These are phyloP conservation scores for Diutina sp. DNA, from an alignment of 1,139 yeast genomes.

Conservation along the genomic window DNA sequence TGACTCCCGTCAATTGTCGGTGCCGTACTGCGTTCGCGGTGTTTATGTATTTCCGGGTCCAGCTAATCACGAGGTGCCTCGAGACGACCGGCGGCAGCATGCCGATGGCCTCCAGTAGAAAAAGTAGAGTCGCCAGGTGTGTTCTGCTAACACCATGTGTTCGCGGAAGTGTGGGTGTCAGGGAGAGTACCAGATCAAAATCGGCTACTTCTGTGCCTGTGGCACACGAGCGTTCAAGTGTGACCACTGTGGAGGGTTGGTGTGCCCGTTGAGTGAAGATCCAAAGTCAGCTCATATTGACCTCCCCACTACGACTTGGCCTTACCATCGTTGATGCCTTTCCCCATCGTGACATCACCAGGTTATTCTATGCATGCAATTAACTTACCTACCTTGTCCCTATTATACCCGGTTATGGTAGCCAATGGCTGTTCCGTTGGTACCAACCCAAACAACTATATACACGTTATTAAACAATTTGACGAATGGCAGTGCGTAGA, in stretches of 20 bases:
- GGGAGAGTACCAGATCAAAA: neutral
- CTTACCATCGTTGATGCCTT: too few relatives aligned
- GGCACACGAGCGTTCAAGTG: neutral
- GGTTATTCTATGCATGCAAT: neutral
- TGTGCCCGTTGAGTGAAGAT: neutral
- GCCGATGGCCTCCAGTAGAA: neutral
- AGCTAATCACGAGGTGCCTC: neutral
- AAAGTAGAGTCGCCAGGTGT: neutral
- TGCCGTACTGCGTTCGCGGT: neutral
- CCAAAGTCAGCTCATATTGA: neutral
- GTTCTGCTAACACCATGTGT: neutral
- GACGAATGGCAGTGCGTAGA: slow-evolving; percentile 3
- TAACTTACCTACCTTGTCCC: neutral
- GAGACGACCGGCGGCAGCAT: slow-evolving; percentile 5
- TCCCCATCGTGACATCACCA: neutral
- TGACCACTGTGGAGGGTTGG: neutral
- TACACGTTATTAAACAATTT: neutral
- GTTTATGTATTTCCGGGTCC: neutral
- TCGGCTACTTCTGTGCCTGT: slow-evolving; percentile 1
- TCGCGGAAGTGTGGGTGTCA: slow-evolving; percentile 1
- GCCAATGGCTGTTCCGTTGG: neutral
- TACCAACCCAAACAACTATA: neutral
- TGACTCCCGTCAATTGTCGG: neutral
- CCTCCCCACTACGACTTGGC: too few relatives aligned
- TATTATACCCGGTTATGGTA: neutral